Conservation (phyloP, 2,329 filamentous ascomycete genomes). For the Amauroascus niger region DNA sequence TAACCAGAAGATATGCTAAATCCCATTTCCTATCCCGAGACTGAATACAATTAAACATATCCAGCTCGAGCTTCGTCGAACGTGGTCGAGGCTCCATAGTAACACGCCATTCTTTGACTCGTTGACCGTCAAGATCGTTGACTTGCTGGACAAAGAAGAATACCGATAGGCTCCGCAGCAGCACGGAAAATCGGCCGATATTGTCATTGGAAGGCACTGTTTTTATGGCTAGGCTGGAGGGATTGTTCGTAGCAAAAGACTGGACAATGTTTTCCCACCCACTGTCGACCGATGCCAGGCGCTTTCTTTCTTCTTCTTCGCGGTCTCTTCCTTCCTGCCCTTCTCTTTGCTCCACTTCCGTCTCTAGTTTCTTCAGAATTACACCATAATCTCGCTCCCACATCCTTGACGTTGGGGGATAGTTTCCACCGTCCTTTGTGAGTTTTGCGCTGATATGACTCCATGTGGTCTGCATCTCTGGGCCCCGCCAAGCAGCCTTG, state of each 20-base stretch:
- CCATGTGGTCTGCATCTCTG: constrained; percentile 35
- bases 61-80: constrained; percentile 28
- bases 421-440: constrained; percentile 30
- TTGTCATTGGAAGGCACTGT: constrained; percentile 21
- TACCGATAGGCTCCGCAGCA: constrained; percentile 28
- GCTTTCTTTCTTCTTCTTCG: constrained; percentile 26
- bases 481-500: constrained; percentile 33
- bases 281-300: constrained; percentile 23
- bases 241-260: constrained; percentile 22
- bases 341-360: constrained; percentile 23
- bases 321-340: constrained; percentile 22
- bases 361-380: constrained; percentile 26
- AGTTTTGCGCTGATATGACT: constrained; percentile 30
- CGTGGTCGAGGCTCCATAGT: constrained; percentile 18
- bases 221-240: constrained; percentile 26
- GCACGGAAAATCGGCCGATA: constrained; percentile 19
- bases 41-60: constrained; percentile 30
- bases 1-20: constrained; percentile 32
- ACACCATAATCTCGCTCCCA: constrained; percentile 36
- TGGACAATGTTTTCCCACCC: constrained; percentile 30
- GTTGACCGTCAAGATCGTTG: constrained; percentile 15
- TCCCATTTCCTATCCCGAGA: constrained; percentile 32
- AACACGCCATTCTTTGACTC: constrained; percentile 29
- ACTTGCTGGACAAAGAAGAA: constrained; percentile 27
- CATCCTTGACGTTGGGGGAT: constrained; percentile 30